Evolutionary conservation across 495 filamentous ascomycete species (phyloP).

Genomic region (Astrocystis sublimbata): DNA sequence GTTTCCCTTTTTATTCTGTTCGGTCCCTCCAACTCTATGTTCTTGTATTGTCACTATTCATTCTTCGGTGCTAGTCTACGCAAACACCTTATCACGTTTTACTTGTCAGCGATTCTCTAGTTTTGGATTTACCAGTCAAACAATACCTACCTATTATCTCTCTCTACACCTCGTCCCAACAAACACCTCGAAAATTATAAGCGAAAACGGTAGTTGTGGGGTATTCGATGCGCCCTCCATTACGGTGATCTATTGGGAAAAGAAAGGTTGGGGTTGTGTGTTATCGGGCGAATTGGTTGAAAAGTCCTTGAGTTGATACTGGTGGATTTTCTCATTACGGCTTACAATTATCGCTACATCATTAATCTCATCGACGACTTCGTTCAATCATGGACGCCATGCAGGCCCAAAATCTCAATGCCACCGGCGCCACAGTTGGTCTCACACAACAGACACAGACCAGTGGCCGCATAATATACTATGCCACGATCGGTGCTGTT

Average conservation of each 20-base stretch:
- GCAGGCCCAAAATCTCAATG: conserved; percentile 22
- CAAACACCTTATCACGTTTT: not conserved
- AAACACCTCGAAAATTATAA: not conserved
- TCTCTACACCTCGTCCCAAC: not conserved
- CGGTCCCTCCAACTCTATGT: not conserved
- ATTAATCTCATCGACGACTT: not conserved
- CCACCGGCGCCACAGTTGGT: conserved; percentile 22
- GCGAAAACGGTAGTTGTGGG: not conserved
- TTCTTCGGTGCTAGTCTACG: conserved; percentile 5
- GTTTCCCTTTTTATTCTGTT: not conserved
- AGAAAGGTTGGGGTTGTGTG: not conserved
- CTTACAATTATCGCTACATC: not conserved
- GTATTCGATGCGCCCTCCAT: not conserved
- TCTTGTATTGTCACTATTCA: not conserved
- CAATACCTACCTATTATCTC: not conserved
- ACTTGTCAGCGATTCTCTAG: not conserved
- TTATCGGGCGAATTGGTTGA: not conserved
- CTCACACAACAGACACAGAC: conserved; percentile 21
- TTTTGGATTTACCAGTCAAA: conserved; percentile 9
- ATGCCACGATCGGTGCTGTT: conserved; percentile 27
- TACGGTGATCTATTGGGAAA: not conserved
- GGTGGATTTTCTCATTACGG: not conserved
- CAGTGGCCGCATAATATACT: conserved; percentile 31
- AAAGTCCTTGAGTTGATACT: not conserved
- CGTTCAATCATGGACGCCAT: conserved; percentile 22